Evolutionary conservation across 129 eudicot species (phyloP).

Genomic region (Rutidosis leptorrhynchoides): DNA sequence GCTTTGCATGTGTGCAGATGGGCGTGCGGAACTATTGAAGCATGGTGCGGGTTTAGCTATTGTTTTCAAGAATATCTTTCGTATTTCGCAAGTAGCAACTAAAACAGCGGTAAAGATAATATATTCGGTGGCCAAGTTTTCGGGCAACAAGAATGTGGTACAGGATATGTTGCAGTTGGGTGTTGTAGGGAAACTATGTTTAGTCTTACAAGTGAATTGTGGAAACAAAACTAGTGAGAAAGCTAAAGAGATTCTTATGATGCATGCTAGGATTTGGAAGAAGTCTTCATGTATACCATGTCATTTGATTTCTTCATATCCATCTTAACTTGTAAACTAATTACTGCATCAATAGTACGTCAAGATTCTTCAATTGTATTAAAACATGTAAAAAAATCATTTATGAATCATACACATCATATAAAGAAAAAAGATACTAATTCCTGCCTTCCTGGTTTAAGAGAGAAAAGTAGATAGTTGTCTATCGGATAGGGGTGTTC

Average conservation of each 20-base stretch:
- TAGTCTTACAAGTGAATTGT: conserved; percentile 50
- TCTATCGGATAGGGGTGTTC: too few species aligned
- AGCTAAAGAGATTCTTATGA: conserved; percentile 52
- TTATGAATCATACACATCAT: neutral
- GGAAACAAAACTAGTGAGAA: conserved; percentile 52
- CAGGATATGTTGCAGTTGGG: conserved; percentile 73
- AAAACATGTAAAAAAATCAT: neutral
- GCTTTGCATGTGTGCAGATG: conserved; percentile 61
- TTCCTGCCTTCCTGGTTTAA: too few species aligned
- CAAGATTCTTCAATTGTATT: conserved; percentile 12
- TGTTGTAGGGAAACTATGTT: conserved; percentile 54
- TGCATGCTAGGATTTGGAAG: conserved; percentile 60
- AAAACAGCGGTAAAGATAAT: conserved; percentile 52
- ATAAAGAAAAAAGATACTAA: neutral
- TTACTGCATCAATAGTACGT: neutral
- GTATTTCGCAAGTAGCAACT: conserved; percentile 50
- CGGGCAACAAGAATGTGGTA: conserved; percentile 39
- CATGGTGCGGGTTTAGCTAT: conserved; percentile 69
- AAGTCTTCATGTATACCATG: conserved; percentile 52
- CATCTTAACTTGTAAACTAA: conserved; percentile 17
- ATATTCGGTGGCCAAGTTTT: conserved; percentile 39
- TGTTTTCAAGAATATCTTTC: conserved; percentile 62
- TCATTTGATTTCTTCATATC: conserved; percentile 37
- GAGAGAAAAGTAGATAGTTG: too few species aligned
- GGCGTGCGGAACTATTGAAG: conserved; percentile 48